phyloP scores from a whole-genome alignment of 495 filamentous ascomycete species.

The Jackrogersella multiformis region DNA sequence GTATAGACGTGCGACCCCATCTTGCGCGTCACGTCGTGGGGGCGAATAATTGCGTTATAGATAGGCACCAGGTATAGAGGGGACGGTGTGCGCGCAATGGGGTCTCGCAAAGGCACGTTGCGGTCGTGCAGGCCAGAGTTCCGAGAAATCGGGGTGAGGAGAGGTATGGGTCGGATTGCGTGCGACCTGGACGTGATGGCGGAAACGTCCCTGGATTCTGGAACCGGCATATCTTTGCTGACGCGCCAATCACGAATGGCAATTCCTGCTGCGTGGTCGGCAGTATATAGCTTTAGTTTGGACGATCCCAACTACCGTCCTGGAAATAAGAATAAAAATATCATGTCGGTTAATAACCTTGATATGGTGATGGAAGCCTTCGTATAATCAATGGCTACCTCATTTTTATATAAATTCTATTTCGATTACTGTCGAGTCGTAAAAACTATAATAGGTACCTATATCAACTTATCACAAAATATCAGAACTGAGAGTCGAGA shows the following conservation, averaged over 20 bases:
- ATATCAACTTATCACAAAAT: too few relatives aligned
- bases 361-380: background rate
- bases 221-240: background rate
- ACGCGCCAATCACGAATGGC: background rate
- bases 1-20: constrained; percentile 1
- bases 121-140: background rate
- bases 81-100: too few relatives aligned
- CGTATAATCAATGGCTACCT: too few relatives aligned
- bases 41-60: constrained; percentile 33
- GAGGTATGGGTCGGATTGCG: constrained; percentile 28
- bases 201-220: constrained; percentile 4
- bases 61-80: background rate
- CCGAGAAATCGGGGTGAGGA: background rate
- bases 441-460: too few relatives aligned
- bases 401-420: background rate
- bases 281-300: background rate
- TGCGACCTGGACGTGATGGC: constrained; percentile 26
- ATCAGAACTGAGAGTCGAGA: too few relatives aligned
- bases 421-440: background rate
- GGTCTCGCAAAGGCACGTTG: background rate
- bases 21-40: constrained; percentile 29
- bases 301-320: background rate
- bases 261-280: background rate
- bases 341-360: background rate
- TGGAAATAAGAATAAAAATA: background rate